A percentile compares a stretch with the other conserved stretches of the same genome.
Evolutionary conservation across 2,329 filamentous ascomycete species (phyloP).

Genomic region (Aspergillus latus): DNA sequence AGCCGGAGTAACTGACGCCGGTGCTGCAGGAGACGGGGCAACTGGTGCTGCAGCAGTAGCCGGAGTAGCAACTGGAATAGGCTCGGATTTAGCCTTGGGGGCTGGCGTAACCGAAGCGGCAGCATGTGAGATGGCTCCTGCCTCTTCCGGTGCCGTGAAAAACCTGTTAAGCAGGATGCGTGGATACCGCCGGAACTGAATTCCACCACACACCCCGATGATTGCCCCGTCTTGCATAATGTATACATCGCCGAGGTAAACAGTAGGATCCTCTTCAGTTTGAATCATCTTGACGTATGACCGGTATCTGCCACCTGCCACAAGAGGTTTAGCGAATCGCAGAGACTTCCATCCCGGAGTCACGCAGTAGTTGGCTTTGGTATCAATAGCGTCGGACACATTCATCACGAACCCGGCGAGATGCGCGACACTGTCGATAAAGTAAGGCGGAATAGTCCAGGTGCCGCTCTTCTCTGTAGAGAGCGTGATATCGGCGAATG

Average conservation of each 20-base stretch:
- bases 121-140: background rate
- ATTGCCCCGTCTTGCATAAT: slow-evolving; percentile 35
- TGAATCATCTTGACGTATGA: slow-evolving; percentile 33
- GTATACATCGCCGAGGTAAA: slow-evolving; percentile 41
- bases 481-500: background rate
- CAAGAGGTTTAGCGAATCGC: slow-evolving; percentile 27
- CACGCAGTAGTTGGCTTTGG: background rate
- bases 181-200: slow-evolving; percentile 36
- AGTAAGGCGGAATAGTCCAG: background rate
- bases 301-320: slow-evolving; percentile 26
- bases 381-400: background rate
- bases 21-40: no score
- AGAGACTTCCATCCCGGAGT: slow-evolving; percentile 16
- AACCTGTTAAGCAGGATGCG: slow-evolving; percentile 21
- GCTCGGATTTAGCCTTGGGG: no score
- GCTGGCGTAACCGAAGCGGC: background rate
- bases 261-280: slow-evolving; percentile 21
- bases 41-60: no score
- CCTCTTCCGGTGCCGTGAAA: slow-evolving; percentile 9
- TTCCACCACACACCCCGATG: slow-evolving; percentile 33
- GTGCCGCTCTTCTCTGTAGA: background rate
- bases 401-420: slow-evolving; percentile 5
- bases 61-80: no score
- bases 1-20: no score
- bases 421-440: slow-evolving; percentile 6